Evolutionary conservation across 768 basidiomycete species (phyloP), one percentile per base, ranked within the genome.

Genomic region (Thelephora ganbajun): DNA sequence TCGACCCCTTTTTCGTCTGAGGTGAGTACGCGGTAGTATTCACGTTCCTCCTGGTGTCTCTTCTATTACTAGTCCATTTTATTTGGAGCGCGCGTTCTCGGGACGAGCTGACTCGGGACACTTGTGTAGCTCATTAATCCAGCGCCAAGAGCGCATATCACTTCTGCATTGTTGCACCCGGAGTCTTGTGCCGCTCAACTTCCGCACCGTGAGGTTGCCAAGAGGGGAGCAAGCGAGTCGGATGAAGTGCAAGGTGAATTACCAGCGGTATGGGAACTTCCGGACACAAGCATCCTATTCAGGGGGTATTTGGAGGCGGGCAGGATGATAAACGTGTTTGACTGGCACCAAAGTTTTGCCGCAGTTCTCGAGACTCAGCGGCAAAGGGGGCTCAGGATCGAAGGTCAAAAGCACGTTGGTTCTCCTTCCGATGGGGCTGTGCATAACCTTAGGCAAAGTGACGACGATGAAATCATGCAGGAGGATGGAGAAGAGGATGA

Each of bases 321-420:
- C 41, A 80, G 73, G 63, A 74, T 83, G 75, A 77, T 91, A 62
- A 91, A 91, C 57, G 72, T 88, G 2, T 89, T 84, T 59, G 89
- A 92, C 61, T 90, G 87, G 89, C 89, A 79, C 56, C 79, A 85
- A 54, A 74, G 81, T 19, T 92, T 91, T 60, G 70, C 74, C 30
- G 61, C 69, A 18, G 80, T 75, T 30, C 61, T 90, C 46, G 84
- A 86, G 58, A 65, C 63, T 1, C 83, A 83, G 62, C 61, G 62
- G 14, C 9, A 11, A 33, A 18, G 23, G 36, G 7, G 18, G 33
- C 11, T 30, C 16, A 9, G 65, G 42, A 50, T 49, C 45, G 60
- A 62, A 51, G 59, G 48, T 55, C 44, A 20, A n/a, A 59, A 60
- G 50, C 59, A 50, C 11, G 59, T 58, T 44, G 59, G 57, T 3